phyloP scores from a whole-genome alignment of 2,329 filamentous ascomycete genomes.

The Apiospora aurea region DNA sequence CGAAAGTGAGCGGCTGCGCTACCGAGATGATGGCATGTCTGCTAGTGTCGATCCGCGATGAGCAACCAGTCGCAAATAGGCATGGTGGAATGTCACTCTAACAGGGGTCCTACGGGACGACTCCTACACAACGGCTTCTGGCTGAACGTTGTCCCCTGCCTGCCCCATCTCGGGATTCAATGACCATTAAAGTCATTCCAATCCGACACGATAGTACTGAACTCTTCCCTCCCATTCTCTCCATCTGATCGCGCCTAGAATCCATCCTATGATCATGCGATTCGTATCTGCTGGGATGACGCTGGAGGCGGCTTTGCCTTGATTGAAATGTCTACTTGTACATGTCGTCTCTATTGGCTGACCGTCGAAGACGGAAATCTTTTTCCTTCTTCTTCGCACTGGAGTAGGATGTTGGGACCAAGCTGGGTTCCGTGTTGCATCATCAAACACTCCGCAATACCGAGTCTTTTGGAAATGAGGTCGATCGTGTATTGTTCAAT shows the following conservation, averaged over 20 bases:
- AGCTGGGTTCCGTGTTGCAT: not conserved
- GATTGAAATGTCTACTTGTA: not conserved
- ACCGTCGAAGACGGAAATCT: not conserved
- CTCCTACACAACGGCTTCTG: not conserved
- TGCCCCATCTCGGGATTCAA: not conserved
- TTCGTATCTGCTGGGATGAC: not conserved
- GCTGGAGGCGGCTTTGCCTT: not conserved
- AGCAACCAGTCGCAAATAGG: slow-evolving; percentile 5
- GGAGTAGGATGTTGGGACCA: not conserved
- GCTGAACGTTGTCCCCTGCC: not conserved
- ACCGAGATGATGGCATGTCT: slow-evolving; percentile 27
- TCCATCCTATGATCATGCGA: not conserved
- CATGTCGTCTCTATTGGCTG: not conserved
- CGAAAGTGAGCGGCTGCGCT: slow-evolving; percentile 22
- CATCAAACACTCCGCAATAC: not conserved
- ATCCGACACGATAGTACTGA: not conserved
- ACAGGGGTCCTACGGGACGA: not conserved
- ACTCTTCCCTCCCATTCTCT: not conserved
- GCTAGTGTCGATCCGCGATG: slow-evolving; percentile 27
- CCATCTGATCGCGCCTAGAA: not conserved
- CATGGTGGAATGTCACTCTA: slow-evolving; percentile 4
- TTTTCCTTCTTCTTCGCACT: too few species aligned
- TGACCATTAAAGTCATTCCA: not conserved
- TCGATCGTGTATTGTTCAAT: not conserved
- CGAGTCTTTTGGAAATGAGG: not conserved